phyloP scores from a whole-genome alignment of 164 flowering plant genomes.

The Berberis thunbergii region DNA sequence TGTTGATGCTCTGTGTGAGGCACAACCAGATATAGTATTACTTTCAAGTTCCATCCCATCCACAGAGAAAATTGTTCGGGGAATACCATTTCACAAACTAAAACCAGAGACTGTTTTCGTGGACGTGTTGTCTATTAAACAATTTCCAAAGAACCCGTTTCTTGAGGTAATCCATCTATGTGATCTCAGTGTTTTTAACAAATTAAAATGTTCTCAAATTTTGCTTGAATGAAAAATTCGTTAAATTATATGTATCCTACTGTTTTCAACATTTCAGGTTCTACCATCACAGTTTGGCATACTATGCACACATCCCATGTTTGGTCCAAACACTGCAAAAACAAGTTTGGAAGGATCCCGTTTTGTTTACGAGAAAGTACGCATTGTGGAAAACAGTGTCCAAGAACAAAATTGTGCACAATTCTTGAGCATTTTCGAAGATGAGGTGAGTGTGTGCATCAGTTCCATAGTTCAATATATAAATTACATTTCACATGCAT shows the following conservation, averaged over 20 bases:
- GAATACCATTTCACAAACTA: constrained; percentile 24
- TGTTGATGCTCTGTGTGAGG: constrained; percentile 22
- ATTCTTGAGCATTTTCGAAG: constrained; percentile 16
- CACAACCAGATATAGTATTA: constrained; percentile 25
- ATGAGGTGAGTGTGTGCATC: constrained; percentile 11
- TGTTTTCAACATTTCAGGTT: constrained; percentile 27
- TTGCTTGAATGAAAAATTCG: too few species aligned
- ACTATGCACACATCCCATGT: constrained; percentile 28
- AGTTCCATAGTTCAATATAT: neutral
- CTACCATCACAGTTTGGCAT: constrained; percentile 19
- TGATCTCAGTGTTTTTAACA: too few species aligned
- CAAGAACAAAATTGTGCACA: constrained; percentile 12
- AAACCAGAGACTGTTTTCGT: constrained; percentile 23
- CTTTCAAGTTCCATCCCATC: constrained; percentile 28
- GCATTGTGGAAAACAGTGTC: constrained; percentile 9
- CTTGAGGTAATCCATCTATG: too few species aligned
- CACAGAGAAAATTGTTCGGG: constrained; percentile 18
- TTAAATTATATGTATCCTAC: constrained; percentile 23
- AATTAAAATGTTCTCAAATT: too few species aligned
- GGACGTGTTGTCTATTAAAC: constrained; percentile 31
- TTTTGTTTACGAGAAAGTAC: constrained; percentile 21
- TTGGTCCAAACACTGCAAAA: constrained; percentile 25
- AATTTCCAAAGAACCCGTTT: too few species aligned
- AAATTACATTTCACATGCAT: neutral
- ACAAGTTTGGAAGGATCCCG: constrained; percentile 17